Conservation (phyloP, 306 rosid species). For the Inga laurina region DNA sequence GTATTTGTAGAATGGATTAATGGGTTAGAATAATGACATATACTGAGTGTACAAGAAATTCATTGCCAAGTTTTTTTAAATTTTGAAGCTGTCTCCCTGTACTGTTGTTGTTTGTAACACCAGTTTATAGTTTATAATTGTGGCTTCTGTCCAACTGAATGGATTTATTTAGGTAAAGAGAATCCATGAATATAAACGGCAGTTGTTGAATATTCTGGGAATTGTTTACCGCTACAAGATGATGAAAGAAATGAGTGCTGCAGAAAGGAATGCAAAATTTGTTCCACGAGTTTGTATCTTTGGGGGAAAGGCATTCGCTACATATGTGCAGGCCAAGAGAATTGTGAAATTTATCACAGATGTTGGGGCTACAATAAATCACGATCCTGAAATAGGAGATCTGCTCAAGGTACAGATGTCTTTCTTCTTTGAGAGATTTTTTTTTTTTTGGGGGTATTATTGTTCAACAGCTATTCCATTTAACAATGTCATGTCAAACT, state of each 20-base stretch:
- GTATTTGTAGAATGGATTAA: slow-evolving; percentile 1
- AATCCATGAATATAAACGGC: slow-evolving; percentile 97
- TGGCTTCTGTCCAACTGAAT: slow-evolving; percentile 6
- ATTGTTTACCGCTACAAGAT: slow-evolving; percentile 95
- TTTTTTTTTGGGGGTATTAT: not conserved
- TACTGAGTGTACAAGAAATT: not conserved
- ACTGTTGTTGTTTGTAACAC: slow-evolving; percentile 19
- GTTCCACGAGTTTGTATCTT: slow-evolving; percentile 97
- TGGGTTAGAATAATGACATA: not conserved
- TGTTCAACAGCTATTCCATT: not conserved
- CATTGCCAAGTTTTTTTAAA: slow-evolving; percentile 7
- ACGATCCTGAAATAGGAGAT: slow-evolving; percentile 95
- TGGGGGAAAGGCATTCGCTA: slow-evolving; percentile 96
- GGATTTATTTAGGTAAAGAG: slow-evolving; percentile 79
- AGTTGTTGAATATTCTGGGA: slow-evolving; percentile 82
- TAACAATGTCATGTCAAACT: not conserved
- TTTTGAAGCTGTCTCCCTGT: slow-evolving; percentile 11
- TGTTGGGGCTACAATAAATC: slow-evolving; percentile 81
- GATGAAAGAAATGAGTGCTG: slow-evolving; percentile 92
- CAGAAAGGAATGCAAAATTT: slow-evolving; percentile 63
- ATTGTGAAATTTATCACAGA: slow-evolving; percentile 96
- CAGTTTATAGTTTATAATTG: slow-evolving; percentile 6
- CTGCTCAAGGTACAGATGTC: slow-evolving; percentile 71
- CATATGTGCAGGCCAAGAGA: slow-evolving; percentile 96
- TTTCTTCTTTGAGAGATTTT: slow-evolving; percentile 19